Percentiles rank a stretch among this genome's conserved stretches.
These are phyloP conservation scores for Fusarium sp. DNA, from an alignment of 2,329 filamentous ascomycete species.

Conservation along the genomic window DNA sequence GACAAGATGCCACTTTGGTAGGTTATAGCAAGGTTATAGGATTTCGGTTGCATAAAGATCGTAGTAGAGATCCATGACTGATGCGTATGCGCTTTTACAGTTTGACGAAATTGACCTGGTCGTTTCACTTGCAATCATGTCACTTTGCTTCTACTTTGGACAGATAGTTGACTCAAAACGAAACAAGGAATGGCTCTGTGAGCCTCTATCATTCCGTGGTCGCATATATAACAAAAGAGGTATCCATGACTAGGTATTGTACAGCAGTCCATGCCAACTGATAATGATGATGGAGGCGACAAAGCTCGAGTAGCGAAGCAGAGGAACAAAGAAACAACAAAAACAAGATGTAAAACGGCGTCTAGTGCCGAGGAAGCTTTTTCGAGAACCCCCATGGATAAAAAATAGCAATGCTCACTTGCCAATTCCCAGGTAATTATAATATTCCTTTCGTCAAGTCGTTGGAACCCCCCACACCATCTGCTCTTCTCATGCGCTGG, in stretches of 20 bases:
- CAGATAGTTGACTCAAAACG: background rate
- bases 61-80: background rate
- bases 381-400: constrained; percentile 15
- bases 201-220: constrained; percentile 35
- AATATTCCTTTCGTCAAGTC: constrained; percentile 44
- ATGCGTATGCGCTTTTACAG: background rate
- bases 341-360: constrained; percentile 21
- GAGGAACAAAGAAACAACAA: constrained; percentile 23
- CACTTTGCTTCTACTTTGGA: background rate
- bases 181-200: constrained; percentile 19
- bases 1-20: background rate
- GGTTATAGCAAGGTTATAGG: background rate
- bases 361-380: constrained; percentile 20
- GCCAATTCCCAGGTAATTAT: constrained; percentile 29
- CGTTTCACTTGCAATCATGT: background rate
- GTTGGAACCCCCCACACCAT: constrained; percentile 27
- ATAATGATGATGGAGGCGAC: background rate
- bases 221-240: constrained; percentile 37
- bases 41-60: background rate
- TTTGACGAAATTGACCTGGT: background rate
- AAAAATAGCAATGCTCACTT: constrained; percentile 16
- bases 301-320: constrained; percentile 29
- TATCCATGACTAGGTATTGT: constrained; percentile 39
- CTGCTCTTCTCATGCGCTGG: background rate
- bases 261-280: constrained; percentile 17